These are phyloP conservation scores for Magnaporthales sp. DNA, from an alignment of 2,329 filamentous ascomycete species.

Conservation along the genomic window DNA sequence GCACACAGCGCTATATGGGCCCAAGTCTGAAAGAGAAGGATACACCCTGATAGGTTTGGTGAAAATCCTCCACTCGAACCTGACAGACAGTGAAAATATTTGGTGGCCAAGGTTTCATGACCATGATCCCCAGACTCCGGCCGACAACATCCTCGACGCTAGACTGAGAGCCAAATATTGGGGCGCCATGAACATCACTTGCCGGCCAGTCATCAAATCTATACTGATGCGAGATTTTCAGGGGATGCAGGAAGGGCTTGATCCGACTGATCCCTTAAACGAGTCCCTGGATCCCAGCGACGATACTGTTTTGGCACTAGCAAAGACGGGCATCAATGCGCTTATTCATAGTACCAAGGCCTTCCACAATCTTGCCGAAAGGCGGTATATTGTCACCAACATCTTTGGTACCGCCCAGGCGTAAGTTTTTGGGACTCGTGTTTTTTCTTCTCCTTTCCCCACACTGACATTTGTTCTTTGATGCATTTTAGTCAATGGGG, in stretches of 20 bases:
- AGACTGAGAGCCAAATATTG: slow-evolving; percentile 90
- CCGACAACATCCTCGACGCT: no score
- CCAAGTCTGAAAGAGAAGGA: no score
- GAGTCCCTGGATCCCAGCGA: neutral
- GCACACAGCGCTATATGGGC: slow-evolving; percentile 45
- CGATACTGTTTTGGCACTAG: slow-evolving; percentile 41
- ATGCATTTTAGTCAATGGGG: slow-evolving; percentile 74
- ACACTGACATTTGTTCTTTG: slow-evolving; percentile 12
- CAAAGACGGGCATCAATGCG: slow-evolving; percentile 57
- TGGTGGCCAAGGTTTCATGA: no score
- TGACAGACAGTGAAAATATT: no score
- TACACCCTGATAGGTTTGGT: no score
- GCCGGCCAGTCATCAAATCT: slow-evolving; percentile 62
- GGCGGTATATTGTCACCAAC: slow-evolving; percentile 82
- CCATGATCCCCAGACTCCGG: no score
- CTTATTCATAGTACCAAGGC: slow-evolving; percentile 79
- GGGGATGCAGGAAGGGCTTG: slow-evolving; percentile 18
- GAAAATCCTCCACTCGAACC: no score
- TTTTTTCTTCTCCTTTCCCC: slow-evolving; percentile 12
- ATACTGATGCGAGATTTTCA: slow-evolving; percentile 30
- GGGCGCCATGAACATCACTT: slow-evolving; percentile 82
- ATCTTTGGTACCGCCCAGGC: slow-evolving; percentile 92
- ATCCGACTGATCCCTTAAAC: slow-evolving; percentile 1
- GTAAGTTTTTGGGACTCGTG: slow-evolving; percentile 46
- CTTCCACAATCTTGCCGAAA: slow-evolving; percentile 57